These are phyloP conservation scores for Sporothrix sp. DNA, from an alignment of 2,329 filamentous ascomycete species.

Conservation along the genomic window DNA sequence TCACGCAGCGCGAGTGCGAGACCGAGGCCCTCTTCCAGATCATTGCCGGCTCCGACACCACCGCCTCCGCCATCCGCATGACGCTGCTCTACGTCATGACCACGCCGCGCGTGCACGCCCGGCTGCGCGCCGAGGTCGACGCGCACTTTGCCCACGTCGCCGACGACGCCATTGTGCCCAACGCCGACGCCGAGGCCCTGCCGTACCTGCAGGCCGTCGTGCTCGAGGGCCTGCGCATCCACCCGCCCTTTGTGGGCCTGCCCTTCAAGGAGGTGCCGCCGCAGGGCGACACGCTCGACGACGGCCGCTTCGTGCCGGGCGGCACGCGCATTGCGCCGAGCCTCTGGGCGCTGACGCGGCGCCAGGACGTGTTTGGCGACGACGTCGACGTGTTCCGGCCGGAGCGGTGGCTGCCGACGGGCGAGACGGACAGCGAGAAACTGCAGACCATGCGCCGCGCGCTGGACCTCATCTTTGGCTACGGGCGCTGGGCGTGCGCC, in stretches of 20 bases:
- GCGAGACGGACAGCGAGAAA: slow-evolving; percentile 14
- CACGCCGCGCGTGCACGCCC: slow-evolving; percentile 19
- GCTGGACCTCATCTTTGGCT: slow-evolving; percentile 32
- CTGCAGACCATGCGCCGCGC: slow-evolving; percentile 20
- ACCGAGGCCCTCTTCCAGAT: slow-evolving; percentile 36
- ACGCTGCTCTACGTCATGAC: slow-evolving; percentile 21
- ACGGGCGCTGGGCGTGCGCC: slow-evolving; percentile 31
- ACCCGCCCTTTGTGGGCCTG: slow-evolving; percentile 32
- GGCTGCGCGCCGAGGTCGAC: slow-evolving; percentile 29
- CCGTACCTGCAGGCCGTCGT: slow-evolving; percentile 42
- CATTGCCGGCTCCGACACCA: slow-evolving; percentile 25
- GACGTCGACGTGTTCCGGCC: slow-evolving; percentile 36
- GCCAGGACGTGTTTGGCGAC: slow-evolving; percentile 27
- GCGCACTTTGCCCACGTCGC: slow-evolving; percentile 19
- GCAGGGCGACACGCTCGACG: slow-evolving; percentile 29
- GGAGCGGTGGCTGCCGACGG: slow-evolving; percentile 32
- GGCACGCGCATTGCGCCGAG: slow-evolving; percentile 32
- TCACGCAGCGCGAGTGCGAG: slow-evolving; percentile 30
- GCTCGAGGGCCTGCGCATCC: slow-evolving; percentile 38
- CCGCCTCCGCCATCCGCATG: slow-evolving; percentile 22
- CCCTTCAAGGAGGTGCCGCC: slow-evolving; percentile 26
- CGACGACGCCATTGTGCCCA: background rate
- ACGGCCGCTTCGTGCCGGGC: slow-evolving; percentile 33
- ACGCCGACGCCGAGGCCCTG: slow-evolving; percentile 28
- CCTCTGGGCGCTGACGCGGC: slow-evolving; percentile 26